These are phyloP conservation scores for Colletotrichum neosansevieriae DNA, from an alignment of 2,329 filamentous ascomycete genomes.

Conservation along the genomic window DNA sequence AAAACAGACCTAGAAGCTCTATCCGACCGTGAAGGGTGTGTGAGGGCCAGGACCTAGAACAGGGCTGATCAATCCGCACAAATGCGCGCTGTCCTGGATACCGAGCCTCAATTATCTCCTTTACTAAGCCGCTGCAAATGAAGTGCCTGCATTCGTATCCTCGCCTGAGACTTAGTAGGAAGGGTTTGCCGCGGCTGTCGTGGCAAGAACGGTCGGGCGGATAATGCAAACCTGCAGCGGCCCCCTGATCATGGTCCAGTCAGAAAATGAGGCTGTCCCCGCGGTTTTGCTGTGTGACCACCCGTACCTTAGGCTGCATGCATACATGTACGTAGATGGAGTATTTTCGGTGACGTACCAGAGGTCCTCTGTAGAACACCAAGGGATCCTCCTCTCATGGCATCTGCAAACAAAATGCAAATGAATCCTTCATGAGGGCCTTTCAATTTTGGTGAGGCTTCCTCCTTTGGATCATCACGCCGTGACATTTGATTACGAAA, in stretches of 20 bases:
- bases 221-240: slow-evolving; percentile 3
- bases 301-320: slow-evolving; percentile 31
- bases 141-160: slow-evolving; percentile 5
- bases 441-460: no score
- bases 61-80: neutral
- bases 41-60: neutral
- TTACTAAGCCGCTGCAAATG: neutral
- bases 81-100: neutral
- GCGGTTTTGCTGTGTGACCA: slow-evolving; percentile 26
- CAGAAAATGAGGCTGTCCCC: slow-evolving; percentile 30
- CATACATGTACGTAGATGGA: slow-evolving; percentile 3
- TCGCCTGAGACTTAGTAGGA: slow-evolving; percentile 16
- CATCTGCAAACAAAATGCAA: no score
- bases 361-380: neutral
- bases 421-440: no score
- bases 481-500: no score
- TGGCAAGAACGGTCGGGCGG: slow-evolving; percentile 9
- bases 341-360: slow-evolving; percentile 33
- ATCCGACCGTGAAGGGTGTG: neutral
- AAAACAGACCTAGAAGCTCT: slow-evolving; percentile 5
- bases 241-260: slow-evolving; percentile 6
- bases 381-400: neutral
- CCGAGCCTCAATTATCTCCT: neutral
- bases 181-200: slow-evolving; percentile 20
- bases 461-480: no score